Conservation (phyloP, 208 protist species). For the Wallacemonas sp. region DNA sequence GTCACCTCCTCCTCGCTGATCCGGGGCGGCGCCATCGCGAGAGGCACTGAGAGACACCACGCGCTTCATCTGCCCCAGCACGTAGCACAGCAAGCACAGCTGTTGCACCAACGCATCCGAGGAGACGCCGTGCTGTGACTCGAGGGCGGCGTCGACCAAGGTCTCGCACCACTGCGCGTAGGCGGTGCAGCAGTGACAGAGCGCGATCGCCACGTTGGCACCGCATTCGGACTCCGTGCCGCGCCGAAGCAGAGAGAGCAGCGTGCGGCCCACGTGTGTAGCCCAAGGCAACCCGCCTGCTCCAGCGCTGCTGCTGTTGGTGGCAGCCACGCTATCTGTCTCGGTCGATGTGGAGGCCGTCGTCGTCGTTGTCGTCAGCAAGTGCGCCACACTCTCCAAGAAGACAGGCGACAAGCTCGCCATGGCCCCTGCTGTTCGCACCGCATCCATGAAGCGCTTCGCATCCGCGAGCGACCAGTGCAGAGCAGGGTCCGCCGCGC, state of each 20-base stretch:
- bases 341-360: too few relatives aligned
- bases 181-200: background rate
- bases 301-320: too few relatives aligned
- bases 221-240: background rate
- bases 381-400: background rate
- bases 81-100: constrained; percentile 24
- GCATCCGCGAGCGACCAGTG: constrained; percentile 1
- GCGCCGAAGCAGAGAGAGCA: constrained; percentile 11
- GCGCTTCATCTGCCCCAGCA: constrained; percentile 29
- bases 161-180: constrained; percentile 8
- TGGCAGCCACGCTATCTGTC: too few relatives aligned
- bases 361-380: too few relatives aligned
- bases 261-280: background rate
- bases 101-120: constrained; percentile 19
- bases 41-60: background rate
- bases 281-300: too few relatives aligned
- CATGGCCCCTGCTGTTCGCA: background rate
- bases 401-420: background rate
- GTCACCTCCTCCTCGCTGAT: background rate
- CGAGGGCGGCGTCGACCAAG: constrained; percentile 3
- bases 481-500: background rate
- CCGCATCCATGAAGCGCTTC: constrained; percentile 14
- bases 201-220: background rate
- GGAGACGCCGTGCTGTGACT: background rate
- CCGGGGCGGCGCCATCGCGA: background rate